These are phyloP conservation scores for Cruciata laevipes DNA, from an alignment of 257 asterid species.

Conservation along the genomic window DNA sequence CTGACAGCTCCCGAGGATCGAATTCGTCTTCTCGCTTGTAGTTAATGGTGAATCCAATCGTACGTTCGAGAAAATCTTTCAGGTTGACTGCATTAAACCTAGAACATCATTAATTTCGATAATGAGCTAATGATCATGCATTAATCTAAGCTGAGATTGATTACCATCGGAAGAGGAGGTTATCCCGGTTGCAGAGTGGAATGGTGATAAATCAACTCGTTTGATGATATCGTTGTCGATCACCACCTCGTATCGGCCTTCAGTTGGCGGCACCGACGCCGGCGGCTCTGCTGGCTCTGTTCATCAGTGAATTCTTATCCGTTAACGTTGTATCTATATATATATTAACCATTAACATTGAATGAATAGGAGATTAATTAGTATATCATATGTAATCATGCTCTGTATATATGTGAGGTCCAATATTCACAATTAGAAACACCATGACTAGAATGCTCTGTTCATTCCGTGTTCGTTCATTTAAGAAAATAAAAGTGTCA, in stretches of 20 bases:
- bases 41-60: constrained; percentile 68
- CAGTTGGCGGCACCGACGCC: constrained; percentile 65
- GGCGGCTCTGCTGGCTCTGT: constrained; percentile 41
- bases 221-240: constrained; percentile 50
- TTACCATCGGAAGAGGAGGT: constrained; percentile 41
- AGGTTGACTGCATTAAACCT: constrained; percentile 35
- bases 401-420: too few species aligned
- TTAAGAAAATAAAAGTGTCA: too few species aligned
- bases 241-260: constrained; percentile 63
- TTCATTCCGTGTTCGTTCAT: too few species aligned
- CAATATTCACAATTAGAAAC: too few species aligned
- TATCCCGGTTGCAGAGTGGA: constrained; percentile 48
- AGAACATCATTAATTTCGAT: background rate
- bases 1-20: constrained; percentile 73
- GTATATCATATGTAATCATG: too few species aligned
- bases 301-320: background rate
- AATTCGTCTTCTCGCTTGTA: constrained; percentile 54
- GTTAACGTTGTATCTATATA: too few species aligned
- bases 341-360: too few species aligned
- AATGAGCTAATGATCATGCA: background rate
- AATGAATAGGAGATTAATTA: too few species aligned
- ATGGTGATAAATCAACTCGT: constrained; percentile 53
- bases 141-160: background rate
- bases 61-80: constrained; percentile 54
- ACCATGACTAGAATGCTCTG: too few species aligned